Base-by-base conservation (phyloP, 2,329 filamentous ascomycete genomes). In the Exophiala oligosperma region DNA sequence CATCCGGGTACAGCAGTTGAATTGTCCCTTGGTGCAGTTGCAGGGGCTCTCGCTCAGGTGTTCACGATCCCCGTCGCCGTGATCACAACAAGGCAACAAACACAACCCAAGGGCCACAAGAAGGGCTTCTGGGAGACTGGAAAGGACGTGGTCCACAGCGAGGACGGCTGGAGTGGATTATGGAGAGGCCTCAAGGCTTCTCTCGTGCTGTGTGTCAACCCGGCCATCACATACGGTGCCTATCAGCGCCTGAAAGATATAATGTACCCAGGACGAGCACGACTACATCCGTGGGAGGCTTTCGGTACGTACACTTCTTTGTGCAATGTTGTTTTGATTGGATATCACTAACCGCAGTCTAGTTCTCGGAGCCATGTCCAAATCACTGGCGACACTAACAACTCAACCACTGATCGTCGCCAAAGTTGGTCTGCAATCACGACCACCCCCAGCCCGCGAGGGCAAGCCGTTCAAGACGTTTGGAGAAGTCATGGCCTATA, bases 21-120 rank as follows among this genome's bases (percentile, higher is more conserved):
- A 75, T 81, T 99, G 56, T 83, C 86, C 1, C 81, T 99, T 9
- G 94, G 94, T 47, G 94, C 94, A 9, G 77, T 91, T 40, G 90
- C 94, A 1, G 94, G 94, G 54, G 94, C 94, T 14, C 74, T 97
- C 52, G 94, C 94, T 23, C 94, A 99, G 76, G 76, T 97, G 26
- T 97, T 96, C 76, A 99, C 94, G 9, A 97, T 99, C 56, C 94
- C 94, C 1, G 91, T 99, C 12, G 89, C 94, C 1, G 94, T 99
- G 14, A 86, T 99, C 51, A 99, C 94, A 6, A 97, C 94, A 28
- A 84, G 94, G 53, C 94, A 99, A 74, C 94, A 99, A 75, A 99
- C 94, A 21, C 92, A 96, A 71, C 84, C 81, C 56, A 95, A 91
- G 74, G 80, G 77, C 24, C 91, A 97, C 66, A 87, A 89, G 71